Base-by-base conservation (phyloP, 2,329 filamentous ascomycete species). In the Kalaharituber pfeilii region DNA sequence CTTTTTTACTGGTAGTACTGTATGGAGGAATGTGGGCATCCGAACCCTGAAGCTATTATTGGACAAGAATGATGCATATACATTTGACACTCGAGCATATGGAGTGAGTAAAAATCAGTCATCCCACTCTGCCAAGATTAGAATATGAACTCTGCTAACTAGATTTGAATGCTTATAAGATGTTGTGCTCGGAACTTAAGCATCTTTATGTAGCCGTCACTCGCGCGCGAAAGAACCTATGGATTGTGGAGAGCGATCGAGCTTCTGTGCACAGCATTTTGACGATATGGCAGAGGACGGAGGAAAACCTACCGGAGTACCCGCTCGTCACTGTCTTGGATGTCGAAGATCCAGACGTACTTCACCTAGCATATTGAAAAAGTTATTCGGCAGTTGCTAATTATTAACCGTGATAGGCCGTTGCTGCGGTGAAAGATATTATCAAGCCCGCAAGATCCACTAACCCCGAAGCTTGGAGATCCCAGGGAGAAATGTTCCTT, bases 1-100 rank as follows among this genome's bases (percentile, higher is more conserved):
- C 33, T 67, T 67, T 26, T 66, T 60, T 47, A 53, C 49, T 8
- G 52, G 30, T n/a, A n/a, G n/a, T 13, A 13, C 42, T 13, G 5
- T 25, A 22, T 47, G 42, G 42, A 18, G 20, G 3, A 9, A 39
- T 39, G 20, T 39, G 3, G 13, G 33, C 33, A 13, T 39, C 15
- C 33, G 13, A 18, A 39, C 33, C 15, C 20, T 39, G 20, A 3
- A 39, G 33, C 33, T 39, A 39, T 18, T 39, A 39, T 39, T 39
- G 33, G 2, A 13, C 33, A 39, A 39, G 7, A 18, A 39, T 5
- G 15, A 13, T 15, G 33, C 33, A 1, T 13, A 15, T 13, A 39
- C 13, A 9, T 1, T 39, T 39, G 33, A 39, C 33, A 39, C 15
- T 13, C 15, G 4, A 4, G 20, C 13, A 39, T 39, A 39, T 39